Percentiles rank a stretch among this genome's conserved stretches.
Conservation (phyloP, 2,329 filamentous ascomycete species). For the Penicillium sp. region DNA sequence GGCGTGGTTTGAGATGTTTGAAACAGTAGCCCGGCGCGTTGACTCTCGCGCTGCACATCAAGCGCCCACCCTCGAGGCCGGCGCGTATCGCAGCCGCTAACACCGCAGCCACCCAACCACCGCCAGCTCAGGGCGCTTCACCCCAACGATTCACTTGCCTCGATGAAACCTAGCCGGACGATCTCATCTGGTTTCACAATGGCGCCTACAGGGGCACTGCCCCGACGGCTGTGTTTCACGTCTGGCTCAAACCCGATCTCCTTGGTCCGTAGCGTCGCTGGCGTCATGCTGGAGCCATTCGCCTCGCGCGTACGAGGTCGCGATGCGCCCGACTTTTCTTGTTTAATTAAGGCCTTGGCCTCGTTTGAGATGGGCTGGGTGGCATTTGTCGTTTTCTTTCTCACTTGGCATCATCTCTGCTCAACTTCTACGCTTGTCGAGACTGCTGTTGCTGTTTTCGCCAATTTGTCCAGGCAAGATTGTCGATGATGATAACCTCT, state of each 20-base stretch:
- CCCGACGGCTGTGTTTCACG: constrained; percentile 26
- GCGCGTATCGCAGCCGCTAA: constrained; percentile 23
- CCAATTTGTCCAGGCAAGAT: neutral
- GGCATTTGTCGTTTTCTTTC: constrained; percentile 9
- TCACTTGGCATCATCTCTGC: neutral
- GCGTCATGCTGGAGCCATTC: constrained; percentile 14
- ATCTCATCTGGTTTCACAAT: constrained; percentile 29
- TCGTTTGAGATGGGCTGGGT: neutral
- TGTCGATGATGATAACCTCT: constrained; percentile 28
- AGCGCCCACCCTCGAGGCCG: constrained; percentile 18
- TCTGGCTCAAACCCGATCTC: constrained; percentile 2
- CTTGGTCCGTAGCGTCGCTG: constrained; percentile 7
- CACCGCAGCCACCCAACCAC: constrained; percentile 10
- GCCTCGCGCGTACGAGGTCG: constrained; percentile 15
- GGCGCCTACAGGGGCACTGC: constrained; percentile 28
- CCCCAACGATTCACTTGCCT: constrained; percentile 9
- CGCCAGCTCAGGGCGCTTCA: constrained; percentile 8
- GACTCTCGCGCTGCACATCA: constrained; percentile 8
- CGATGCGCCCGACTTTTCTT: constrained; percentile 6
- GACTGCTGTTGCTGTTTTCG: neutral
- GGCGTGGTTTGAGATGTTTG: neutral
- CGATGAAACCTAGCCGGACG: neutral
- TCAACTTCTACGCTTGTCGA: neutral
- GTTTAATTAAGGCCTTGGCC: constrained; percentile 17
- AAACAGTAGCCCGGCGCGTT: constrained; percentile 1